Percentiles rank a stretch among this genome's conserved stretches.
Conservation (phyloP, 345 rosid genomes). For the Fremontodendron californicum region DNA sequence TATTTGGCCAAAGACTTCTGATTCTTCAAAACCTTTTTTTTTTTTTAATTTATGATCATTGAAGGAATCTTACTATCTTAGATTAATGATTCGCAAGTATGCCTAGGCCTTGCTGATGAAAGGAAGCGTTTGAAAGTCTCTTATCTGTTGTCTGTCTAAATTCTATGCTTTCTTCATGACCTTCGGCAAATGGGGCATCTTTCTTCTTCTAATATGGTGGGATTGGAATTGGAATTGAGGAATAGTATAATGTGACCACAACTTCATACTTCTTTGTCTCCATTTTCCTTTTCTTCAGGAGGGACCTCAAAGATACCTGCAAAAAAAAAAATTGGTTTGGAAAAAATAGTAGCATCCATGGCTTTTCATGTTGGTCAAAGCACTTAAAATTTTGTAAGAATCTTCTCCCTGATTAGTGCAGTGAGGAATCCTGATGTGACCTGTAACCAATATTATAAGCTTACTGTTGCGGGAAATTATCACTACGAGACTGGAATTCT, state of each 20-base stretch:
- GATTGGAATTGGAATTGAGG: conserved; percentile 3
- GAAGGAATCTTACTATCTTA: conserved; percentile 13
- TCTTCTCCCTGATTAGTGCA: conserved; percentile 13
- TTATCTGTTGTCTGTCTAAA: background rate
- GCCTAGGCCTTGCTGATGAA: conserved; percentile 2
- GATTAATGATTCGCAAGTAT: conserved; percentile 14
- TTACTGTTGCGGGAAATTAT: background rate
- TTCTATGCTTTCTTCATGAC: conserved; percentile 4
- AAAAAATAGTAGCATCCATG: background rate
- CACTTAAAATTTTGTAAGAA: conserved; percentile 15
- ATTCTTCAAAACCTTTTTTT: background rate
- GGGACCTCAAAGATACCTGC: conserved; percentile 19
- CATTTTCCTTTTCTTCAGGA: background rate
- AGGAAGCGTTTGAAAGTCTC: background rate
- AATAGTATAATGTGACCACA: background rate
- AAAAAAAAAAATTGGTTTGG: background rate
- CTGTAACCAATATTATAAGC: conserved; percentile 5
- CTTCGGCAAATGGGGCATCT: conserved; percentile 1
- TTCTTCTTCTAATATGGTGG: conserved; percentile 17
- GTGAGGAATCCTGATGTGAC: conserved; percentile 21
- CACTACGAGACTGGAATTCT: background rate
- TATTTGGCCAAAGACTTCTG: background rate
- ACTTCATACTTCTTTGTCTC: background rate
- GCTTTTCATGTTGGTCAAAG: conserved; percentile 13
- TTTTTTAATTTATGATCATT: background rate